Conservation (phyloP, 78 protist genomes). For the slime mould (Dictyostelium discoideum) region DNA sequence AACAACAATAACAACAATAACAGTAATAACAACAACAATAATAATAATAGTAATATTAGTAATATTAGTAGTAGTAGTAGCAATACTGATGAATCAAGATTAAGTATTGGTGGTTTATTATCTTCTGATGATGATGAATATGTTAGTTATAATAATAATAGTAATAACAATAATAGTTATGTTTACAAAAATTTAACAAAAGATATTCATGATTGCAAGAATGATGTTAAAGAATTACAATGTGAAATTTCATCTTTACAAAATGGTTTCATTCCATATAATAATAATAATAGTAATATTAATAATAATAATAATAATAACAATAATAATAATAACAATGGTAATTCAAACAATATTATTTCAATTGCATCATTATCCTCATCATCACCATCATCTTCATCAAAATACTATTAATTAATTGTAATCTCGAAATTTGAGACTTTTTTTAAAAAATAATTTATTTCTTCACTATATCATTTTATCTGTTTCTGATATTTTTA, state of each 20-base stretch:
- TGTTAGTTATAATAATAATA: neutral
- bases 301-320: constrained; percentile 4
- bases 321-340: no score
- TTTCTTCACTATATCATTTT: neutral
- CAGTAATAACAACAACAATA: neutral
- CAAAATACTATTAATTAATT: neutral
- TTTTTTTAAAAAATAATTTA: neutral
- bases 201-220: constrained; percentile 3
- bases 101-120: neutral
- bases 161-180: neutral
- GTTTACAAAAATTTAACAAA: neutral
- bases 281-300: constrained; percentile 4
- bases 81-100: neutral
- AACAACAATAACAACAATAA: neutral
- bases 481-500: neutral
- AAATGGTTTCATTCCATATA: neutral
- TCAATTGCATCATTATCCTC: neutral
- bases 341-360: neutral
- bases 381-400: neutral
- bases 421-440: neutral
- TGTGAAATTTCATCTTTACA: neutral
- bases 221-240: constrained; percentile 6
- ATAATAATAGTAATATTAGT: neutral
- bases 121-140: neutral
- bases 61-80: neutral